These are phyloP conservation scores for Ophiostoma novo-ulmi DNA, from an alignment of 2,329 filamentous ascomycete species.

Conservation along the genomic window DNA sequence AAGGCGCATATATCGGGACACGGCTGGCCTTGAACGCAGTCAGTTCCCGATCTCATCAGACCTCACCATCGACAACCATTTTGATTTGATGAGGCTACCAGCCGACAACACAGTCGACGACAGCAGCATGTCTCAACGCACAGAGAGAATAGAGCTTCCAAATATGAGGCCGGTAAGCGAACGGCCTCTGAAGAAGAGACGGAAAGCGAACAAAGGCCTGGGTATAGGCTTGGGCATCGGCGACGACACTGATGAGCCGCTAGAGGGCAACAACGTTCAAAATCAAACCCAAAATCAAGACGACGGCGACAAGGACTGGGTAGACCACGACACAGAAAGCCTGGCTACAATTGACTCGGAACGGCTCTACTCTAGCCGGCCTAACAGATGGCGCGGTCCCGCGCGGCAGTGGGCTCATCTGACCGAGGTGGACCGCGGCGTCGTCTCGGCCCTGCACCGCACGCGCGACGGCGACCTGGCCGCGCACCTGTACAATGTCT, in stretches of 20 bases:
- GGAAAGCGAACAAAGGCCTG: not conserved
- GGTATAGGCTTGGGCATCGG: not conserved
- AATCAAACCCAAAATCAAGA: not conserved
- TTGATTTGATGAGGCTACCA: not conserved
- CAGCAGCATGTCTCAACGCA: not conserved
- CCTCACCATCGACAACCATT: not conserved
- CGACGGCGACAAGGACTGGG: slow-evolving; percentile 26
- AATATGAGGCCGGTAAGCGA: not conserved
- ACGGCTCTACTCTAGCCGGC: slow-evolving; percentile 47
- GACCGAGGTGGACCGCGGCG: slow-evolving; percentile 58
- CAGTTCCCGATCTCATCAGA: not conserved
- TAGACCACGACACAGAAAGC: slow-evolving; percentile 45
- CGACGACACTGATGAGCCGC: not conserved
- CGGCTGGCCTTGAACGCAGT: slow-evolving; percentile 1
- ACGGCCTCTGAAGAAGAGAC: not conserved
- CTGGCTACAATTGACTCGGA: slow-evolving; percentile 45
- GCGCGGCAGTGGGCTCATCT: slow-evolving; percentile 60
- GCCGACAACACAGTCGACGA: not conserved
- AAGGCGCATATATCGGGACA: not conserved
- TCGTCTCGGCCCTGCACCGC: slow-evolving; percentile 59
- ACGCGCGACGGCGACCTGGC: slow-evolving; percentile 62
- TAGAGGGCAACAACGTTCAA: not conserved
- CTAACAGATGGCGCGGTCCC: slow-evolving; percentile 68
- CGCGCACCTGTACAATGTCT: slow-evolving; percentile 73
- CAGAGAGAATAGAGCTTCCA: not conserved